phyloP scores from a whole-genome alignment of 2,329 filamentous ascomycete species.

The Xylaria sp. region DNA sequence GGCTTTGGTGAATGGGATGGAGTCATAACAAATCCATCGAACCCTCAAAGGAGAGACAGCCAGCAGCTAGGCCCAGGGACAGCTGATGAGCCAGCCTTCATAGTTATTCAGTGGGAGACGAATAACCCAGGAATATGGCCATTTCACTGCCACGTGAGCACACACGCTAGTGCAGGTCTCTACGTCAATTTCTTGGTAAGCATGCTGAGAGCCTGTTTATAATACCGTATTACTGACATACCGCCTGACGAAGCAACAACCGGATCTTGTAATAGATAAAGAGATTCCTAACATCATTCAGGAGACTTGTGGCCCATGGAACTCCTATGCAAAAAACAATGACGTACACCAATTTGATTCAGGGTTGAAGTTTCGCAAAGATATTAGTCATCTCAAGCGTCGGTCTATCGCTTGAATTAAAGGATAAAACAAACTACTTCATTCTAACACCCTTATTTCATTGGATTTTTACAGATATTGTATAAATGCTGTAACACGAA shows the following conservation, averaged over 20 bases:
- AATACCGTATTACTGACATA: too few species aligned
- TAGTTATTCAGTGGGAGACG: slow-evolving; percentile 59
- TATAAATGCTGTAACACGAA: too few species aligned
- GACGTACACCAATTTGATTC: background rate
- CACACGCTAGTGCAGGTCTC: slow-evolving; percentile 2
- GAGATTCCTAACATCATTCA: too few species aligned
- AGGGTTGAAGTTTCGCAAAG: background rate
- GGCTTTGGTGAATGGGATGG: slow-evolving; percentile 33
- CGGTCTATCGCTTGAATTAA: too few species aligned
- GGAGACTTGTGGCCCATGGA: too few species aligned
- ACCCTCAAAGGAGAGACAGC: slow-evolving; percentile 60
- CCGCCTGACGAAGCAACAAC: too few species aligned
- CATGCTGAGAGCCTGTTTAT: background rate
- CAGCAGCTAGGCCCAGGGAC: slow-evolving; percentile 47
- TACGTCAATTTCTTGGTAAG: slow-evolving; percentile 7
- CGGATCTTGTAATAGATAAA: too few species aligned
- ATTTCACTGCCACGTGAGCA: slow-evolving; percentile 44
- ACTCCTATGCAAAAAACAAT: too few species aligned
- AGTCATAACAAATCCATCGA: slow-evolving; percentile 48
- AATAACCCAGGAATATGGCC: slow-evolving; percentile 63
- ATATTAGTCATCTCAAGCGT: too few species aligned
- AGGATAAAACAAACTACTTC: too few species aligned
- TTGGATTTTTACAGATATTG: too few species aligned
- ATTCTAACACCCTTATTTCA: too few species aligned
- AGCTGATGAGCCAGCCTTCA: slow-evolving; percentile 39